Conservation (phyloP, 2,329 filamentous ascomycete genomes). For the Metarhizium guizhouense region DNA sequence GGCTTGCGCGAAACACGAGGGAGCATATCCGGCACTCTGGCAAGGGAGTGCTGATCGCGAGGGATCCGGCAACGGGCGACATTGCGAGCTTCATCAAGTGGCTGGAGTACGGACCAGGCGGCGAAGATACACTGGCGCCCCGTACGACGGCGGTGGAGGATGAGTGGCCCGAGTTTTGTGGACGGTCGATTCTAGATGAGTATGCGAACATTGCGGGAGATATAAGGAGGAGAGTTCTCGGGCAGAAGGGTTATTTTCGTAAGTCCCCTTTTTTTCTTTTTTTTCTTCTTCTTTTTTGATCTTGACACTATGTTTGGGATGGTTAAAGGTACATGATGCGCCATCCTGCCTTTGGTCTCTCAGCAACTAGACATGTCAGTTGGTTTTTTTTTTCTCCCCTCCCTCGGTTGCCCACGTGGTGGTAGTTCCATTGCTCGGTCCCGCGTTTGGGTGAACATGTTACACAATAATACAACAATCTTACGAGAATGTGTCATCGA, state of each 20-base stretch:
- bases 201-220: slow-evolving; percentile 22
- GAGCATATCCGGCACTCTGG: slow-evolving; percentile 16
- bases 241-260: slow-evolving; percentile 25
- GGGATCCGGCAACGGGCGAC: slow-evolving; percentile 17
- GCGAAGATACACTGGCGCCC: slow-evolving; percentile 2
- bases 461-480: neutral
- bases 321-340: neutral
- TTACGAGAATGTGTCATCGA: neutral
- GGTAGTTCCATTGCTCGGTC: neutral
- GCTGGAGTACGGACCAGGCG: slow-evolving; percentile 18
- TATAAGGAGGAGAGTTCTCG: slow-evolving; percentile 22
- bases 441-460: neutral
- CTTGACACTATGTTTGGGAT: neutral
- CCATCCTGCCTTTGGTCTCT: too few relatives aligned
- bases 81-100: slow-evolving; percentile 28
- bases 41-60: slow-evolving; percentile 25
- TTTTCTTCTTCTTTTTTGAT: too few relatives aligned
- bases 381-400: neutral
- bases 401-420: neutral
- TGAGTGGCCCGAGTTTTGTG: slow-evolving; percentile 20
- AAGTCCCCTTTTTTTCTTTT: slow-evolving; percentile 13
- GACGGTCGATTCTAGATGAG: slow-evolving; percentile 22
- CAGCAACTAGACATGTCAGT: neutral
- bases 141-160: slow-evolving; percentile 14
- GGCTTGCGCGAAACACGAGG: slow-evolving; percentile 21